Evolutionary conservation across 768 basidiomycete genomes (phyloP).

Genomic region (Krasilnikovozyma curviuscula): DNA sequence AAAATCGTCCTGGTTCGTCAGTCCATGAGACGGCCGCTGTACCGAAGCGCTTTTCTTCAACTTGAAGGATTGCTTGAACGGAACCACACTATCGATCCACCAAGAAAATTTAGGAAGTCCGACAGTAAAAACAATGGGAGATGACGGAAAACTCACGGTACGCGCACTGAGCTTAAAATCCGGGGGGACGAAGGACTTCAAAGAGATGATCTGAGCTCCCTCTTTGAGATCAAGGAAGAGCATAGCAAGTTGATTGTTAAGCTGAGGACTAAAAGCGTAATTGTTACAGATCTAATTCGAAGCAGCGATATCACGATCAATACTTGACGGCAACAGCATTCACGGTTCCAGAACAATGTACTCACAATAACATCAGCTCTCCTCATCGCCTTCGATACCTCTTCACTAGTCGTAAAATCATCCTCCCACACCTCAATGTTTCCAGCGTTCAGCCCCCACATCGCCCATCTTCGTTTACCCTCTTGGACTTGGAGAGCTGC

Average conservation of each 20-base stretch:
- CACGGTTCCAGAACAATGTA: conserved; percentile 20
- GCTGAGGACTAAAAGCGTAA: conserved; percentile 28
- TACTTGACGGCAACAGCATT: background rate
- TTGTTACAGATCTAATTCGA: conserved; percentile 22
- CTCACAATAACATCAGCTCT: conserved; percentile 76
- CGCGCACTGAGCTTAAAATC: conserved; percentile 63
- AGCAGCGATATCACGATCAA: too few species aligned
- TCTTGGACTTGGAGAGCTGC: conserved; percentile 57
- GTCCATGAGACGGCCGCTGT: conserved; percentile 70
- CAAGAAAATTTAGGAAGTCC: conserved; percentile 2
- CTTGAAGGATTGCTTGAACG: conserved; percentile 63
- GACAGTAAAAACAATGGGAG: background rate
- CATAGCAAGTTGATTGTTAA: conserved; percentile 69
- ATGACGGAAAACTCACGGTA: conserved; percentile 37
- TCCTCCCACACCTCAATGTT: conserved; percentile 63
- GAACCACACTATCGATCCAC: conserved; percentile 35
- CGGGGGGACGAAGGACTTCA: conserved; percentile 57
- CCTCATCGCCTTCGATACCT: conserved; percentile 49
- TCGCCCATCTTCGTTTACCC: conserved; percentile 52
- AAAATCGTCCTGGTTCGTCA: too few species aligned
- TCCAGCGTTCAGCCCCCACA: conserved; percentile 75
- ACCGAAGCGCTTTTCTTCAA: conserved; percentile 45
- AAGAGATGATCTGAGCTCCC: conserved; percentile 69
- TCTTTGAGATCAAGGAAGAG: conserved; percentile 90
- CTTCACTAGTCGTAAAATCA: conserved; percentile 54